Evolutionary conservation across 148 eudicot genomes (phyloP).

Genomic region (Camellia granthamiana): DNA sequence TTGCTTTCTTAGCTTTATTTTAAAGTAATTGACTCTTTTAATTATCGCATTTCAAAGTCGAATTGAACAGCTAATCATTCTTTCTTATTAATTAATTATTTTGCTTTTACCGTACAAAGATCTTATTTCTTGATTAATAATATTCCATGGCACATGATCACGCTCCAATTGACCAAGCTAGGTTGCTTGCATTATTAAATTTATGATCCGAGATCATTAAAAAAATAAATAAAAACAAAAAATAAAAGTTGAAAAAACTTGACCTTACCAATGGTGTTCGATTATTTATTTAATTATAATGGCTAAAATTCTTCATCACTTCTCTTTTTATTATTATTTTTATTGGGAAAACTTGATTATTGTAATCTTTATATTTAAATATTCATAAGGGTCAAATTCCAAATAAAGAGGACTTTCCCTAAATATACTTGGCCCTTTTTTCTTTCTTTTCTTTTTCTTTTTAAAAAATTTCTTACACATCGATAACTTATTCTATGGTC

Average conservation of each 20-base stretch:
- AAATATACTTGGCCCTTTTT: no score
- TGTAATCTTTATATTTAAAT: background rate
- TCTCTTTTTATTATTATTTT: no score
- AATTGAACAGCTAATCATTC: background rate
- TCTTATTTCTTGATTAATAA: background rate
- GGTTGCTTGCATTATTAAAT: background rate
- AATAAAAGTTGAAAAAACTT: background rate
- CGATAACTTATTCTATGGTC: no score
- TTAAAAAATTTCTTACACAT: background rate
- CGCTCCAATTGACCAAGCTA: background rate
- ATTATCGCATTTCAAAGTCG: background rate
- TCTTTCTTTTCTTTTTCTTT: no score
- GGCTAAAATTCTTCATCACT: background rate
- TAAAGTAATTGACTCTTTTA: background rate
- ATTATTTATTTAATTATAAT: background rate
- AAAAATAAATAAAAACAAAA: no score
- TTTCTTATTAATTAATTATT: background rate
- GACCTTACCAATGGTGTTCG: background rate
- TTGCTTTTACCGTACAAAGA: background rate
- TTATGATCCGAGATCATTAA: background rate
- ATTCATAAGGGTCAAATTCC: background rate
- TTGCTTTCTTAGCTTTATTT: background rate
- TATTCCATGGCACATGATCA: background rate
- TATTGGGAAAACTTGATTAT: background rate
- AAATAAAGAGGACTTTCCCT: background rate